A percentile compares a stretch with the other conserved stretches of the same genome.
These are phyloP conservation scores for Citrullus colocynthis DNA, from an alignment of 306 rosid species.

Conservation along the genomic window DNA sequence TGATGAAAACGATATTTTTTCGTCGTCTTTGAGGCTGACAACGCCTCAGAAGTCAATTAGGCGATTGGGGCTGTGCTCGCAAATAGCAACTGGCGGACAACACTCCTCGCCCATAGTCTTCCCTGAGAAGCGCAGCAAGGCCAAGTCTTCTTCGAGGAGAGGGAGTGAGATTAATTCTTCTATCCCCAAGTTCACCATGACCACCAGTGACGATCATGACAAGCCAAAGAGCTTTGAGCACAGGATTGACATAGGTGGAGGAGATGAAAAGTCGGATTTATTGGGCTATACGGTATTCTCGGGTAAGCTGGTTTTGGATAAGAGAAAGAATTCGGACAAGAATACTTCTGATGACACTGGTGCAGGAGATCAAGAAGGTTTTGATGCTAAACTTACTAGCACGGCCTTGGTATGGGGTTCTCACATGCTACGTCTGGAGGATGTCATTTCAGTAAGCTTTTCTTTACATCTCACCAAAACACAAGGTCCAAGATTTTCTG, in stretches of 20 bases:
- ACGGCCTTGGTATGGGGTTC: constrained; percentile 85
- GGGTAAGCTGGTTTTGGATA: constrained; percentile 74
- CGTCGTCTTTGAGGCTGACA: constrained; percentile 39
- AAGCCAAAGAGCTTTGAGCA: constrained; percentile 58
- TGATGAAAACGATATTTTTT: constrained; percentile 16
- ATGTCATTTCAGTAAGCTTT: constrained; percentile 78
- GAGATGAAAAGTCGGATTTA: constrained; percentile 86
- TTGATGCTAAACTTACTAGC: constrained; percentile 79
- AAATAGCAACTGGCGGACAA: constrained; percentile 74
- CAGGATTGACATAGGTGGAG: constrained; percentile 63
- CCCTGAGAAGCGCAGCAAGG: constrained; percentile 80
- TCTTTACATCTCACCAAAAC: constrained; percentile 8
- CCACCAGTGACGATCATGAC: constrained; percentile 32
- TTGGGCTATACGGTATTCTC: constrained; percentile 66
- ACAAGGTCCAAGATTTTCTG: constrained; percentile 16
- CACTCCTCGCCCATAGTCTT: constrained; percentile 85
- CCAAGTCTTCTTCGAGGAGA: constrained; percentile 41
- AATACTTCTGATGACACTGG: constrained; percentile 31
- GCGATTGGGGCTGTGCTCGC: constrained; percentile 86
- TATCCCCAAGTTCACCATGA: constrained; percentile 13
- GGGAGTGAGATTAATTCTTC: constrained; percentile 21
- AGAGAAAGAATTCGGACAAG: constrained; percentile 29
- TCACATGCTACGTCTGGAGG: constrained; percentile 56
- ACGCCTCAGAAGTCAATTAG: constrained; percentile 69
- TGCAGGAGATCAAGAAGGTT: constrained; percentile 30